Evolutionary conservation across 148 eudicot genomes (phyloP).

Genomic region (Amaranthus cruentus): DNA sequence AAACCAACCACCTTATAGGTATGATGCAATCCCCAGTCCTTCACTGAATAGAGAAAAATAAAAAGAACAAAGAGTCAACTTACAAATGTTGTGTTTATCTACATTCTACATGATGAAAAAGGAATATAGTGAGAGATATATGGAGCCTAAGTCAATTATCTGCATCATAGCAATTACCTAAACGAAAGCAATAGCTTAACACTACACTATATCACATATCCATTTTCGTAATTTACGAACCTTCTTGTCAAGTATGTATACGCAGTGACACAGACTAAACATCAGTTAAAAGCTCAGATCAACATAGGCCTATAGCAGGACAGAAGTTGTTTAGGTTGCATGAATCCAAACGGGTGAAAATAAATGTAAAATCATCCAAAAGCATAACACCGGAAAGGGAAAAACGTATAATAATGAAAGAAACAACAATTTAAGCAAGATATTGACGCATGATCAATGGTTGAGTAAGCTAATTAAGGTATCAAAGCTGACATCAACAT

Average conservation of each 20-base stretch:
- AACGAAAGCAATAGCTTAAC: not conserved
- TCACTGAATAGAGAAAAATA: not conserved
- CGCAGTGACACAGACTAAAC: not conserved
- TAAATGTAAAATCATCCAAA: not conserved
- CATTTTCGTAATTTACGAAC: not conserved
- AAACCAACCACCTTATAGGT: not conserved
- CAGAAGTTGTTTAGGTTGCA: not conserved
- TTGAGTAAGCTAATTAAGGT: not conserved
- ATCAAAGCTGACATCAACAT: not conserved
- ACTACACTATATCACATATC: not conserved
- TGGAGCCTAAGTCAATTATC: not conserved
- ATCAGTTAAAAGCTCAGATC: not conserved
- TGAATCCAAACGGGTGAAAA: not conserved
- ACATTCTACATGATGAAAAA: not conserved
- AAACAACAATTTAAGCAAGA: not conserved
- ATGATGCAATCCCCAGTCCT: not conserved
- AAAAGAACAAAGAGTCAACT: not conserved
- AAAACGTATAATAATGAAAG: conserved; percentile 1
- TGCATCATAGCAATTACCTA: not conserved
- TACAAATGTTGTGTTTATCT: not conserved
- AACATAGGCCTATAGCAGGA: not conserved
- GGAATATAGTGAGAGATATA: not conserved
- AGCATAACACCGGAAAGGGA: not conserved
- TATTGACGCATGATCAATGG: not conserved
- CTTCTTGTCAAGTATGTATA: not conserved